phyloP scores from a whole-genome alignment of 2,329 filamentous ascomycete genomes.

The Venturia oleaginea region DNA sequence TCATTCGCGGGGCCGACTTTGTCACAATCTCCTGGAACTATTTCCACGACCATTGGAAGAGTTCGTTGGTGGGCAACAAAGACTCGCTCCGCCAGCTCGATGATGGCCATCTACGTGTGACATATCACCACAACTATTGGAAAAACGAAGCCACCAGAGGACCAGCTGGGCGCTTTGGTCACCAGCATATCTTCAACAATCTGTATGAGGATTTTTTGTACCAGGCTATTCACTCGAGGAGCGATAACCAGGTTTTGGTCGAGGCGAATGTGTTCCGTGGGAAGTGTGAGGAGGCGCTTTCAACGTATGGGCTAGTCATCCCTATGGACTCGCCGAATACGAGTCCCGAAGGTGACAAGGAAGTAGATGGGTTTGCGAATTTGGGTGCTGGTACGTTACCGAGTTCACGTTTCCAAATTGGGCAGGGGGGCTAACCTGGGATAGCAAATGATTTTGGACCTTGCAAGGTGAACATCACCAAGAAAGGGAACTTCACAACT shows the following conservation, averaged over 20 bases:
- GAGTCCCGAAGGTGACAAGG: constrained; percentile 43
- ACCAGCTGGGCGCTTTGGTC: constrained; percentile 41
- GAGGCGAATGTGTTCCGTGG: constrained; percentile 42
- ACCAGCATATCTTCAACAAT: constrained; percentile 43
- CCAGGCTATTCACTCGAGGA: constrained; percentile 41
- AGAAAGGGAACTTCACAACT: constrained; percentile 40
- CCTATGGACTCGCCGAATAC: constrained; percentile 47
- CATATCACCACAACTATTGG: constrained; percentile 45
- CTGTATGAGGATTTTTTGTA: constrained; percentile 39
- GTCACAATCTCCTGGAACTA: constrained; percentile 42
- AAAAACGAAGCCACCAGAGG: constrained; percentile 38
- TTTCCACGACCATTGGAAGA: constrained; percentile 41
- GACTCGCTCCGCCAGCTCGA: constrained; percentile 33
- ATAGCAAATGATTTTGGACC: constrained; percentile 41
- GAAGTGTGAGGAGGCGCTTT: constrained; percentile 41
- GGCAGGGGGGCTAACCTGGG: neutral
- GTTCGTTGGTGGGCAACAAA: constrained; percentile 36
- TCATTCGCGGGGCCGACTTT: constrained; percentile 37
- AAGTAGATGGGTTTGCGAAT: constrained; percentile 47
- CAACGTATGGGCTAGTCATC: constrained; percentile 47
- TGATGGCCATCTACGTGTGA: constrained; percentile 37
- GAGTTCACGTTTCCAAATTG: neutral
- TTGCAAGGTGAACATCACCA: constrained; percentile 43
- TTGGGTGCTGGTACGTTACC: constrained; percentile 39
- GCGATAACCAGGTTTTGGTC: constrained; percentile 41